These are phyloP conservation scores for Myrica gale DNA, from an alignment of 306 rosid genomes.

Conservation along the genomic window DNA sequence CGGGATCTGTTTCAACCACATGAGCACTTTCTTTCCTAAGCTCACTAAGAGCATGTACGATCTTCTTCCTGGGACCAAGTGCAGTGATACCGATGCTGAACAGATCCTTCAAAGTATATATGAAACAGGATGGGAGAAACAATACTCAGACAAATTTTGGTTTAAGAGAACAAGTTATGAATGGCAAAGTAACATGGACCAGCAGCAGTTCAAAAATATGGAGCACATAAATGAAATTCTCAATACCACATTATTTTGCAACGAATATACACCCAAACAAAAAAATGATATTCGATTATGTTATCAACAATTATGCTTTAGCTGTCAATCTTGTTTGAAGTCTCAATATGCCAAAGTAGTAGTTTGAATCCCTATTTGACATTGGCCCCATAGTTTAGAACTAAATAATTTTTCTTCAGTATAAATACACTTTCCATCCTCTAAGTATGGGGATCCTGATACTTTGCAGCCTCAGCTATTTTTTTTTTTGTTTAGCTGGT, in stretches of 20 bases:
- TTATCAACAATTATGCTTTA: conserved; percentile 3
- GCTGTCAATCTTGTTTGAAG: neutral
- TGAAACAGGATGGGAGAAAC: conserved; percentile 6
- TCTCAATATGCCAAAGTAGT: no score
- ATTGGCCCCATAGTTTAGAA: no score
- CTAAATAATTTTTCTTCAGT: no score
- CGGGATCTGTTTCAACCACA: conserved; percentile 33
- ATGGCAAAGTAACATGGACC: neutral
- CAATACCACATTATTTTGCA: neutral
- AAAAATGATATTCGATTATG: conserved; percentile 1
- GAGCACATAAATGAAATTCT: neutral
- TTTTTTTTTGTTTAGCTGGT: no score
- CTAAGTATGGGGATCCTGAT: no score
- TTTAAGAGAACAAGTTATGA: conserved; percentile 13
- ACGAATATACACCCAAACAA: conserved; percentile 1
- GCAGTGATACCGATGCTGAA: conserved; percentile 68
- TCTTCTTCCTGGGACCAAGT: conserved; percentile 92
- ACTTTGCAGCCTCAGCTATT: no score
- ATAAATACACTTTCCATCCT: no score
- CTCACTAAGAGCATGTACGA: conserved; percentile 58
- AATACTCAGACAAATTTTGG: neutral
- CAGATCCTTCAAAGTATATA: conserved; percentile 58
- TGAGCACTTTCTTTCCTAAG: conserved; percentile 49
- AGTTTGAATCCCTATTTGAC: no score
- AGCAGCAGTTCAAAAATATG: neutral